Evolutionary conservation across 805 yeast genomes (phyloP).

Genomic region (Saturnispora ahearnii): DNA sequence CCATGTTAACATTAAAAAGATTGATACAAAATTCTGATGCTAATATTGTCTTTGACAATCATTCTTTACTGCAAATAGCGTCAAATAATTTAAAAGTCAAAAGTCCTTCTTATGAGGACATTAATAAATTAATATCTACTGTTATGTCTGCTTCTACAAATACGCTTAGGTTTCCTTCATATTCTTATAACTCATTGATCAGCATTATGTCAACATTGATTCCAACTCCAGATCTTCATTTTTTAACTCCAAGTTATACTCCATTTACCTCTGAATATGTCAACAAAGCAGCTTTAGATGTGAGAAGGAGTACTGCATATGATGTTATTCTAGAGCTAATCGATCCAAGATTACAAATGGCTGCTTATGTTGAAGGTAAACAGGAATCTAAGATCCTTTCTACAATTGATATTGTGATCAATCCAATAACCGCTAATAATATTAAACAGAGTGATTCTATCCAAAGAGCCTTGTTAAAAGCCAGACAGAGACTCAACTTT

Average conservation of each 20-base stretch:
- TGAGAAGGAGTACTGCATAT: conserved; percentile 64
- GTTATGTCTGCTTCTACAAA: conserved; percentile 80
- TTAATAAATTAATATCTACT: conserved; percentile 78
- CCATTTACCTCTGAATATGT: conserved; percentile 63
- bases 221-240: conserved; percentile 80
- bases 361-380: conserved; percentile 32
- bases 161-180: conserved; percentile 75
- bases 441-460: conserved; percentile 30
- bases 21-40: conserved; percentile 73
- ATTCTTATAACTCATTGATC: conserved; percentile 78
- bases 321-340: conserved; percentile 78
- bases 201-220: conserved; percentile 73
- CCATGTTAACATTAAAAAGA: conserved; percentile 71
- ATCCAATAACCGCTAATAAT: conserved; percentile 25
- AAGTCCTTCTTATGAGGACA: conserved; percentile 62
- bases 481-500: conserved; percentile 60
- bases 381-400: conserved; percentile 44
- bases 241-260: conserved; percentile 58
- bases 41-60: conserved; percentile 84
- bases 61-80: conserved; percentile 69
- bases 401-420: conserved; percentile 62
- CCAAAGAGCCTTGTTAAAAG: conserved; percentile 46
- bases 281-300: conserved; percentile 37
- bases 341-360: conserved; percentile 71
- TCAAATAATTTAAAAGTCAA: conserved; percentile 46